phyloP scores from a whole-genome alignment of 2,329 filamentous ascomycete genomes.

The Epicoccum sorghinum region DNA sequence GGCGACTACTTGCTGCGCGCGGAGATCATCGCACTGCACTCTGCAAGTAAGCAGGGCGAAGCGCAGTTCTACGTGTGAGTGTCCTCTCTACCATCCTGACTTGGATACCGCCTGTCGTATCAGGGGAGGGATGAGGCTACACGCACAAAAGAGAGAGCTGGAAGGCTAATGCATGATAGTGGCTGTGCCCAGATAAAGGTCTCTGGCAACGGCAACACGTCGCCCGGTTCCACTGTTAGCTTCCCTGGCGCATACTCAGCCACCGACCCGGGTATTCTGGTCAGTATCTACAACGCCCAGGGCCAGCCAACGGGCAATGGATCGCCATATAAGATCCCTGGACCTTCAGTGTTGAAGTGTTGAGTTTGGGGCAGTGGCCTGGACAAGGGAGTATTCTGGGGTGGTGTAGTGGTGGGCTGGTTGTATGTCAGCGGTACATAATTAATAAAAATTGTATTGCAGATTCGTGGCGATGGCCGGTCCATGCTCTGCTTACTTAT shows the following conservation, averaged over 20 bases:
- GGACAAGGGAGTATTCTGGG: background rate
- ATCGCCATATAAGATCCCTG: constrained; percentile 55
- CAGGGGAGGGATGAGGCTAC: no score
- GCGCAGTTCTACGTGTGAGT: constrained; percentile 52
- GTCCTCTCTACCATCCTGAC: background rate
- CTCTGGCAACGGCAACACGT: constrained; percentile 24
- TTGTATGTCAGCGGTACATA: no score
- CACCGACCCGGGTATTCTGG: constrained; percentile 39
- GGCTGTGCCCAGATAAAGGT: constrained; percentile 45
- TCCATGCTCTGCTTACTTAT: no score
- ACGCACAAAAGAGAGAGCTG: no score
- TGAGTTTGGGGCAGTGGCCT: constrained; percentile 24
- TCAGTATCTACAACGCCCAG: constrained; percentile 37
- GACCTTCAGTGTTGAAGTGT: constrained; percentile 58
- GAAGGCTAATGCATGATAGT: constrained; percentile 20
- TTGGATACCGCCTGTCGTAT: no score
- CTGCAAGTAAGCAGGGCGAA: constrained; percentile 38
- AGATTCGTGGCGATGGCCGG: no score
- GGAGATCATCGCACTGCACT: constrained; percentile 54
- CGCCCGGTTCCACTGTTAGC: constrained; percentile 32
- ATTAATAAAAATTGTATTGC: no score
- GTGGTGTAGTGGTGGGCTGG: background rate
- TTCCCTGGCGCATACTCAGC: constrained; percentile 43
- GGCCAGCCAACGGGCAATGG: constrained; percentile 19
- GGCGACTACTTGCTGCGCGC: constrained; percentile 52